A percentile compares a stretch with the other conserved stretches of the same genome.
Evolutionary conservation across 2,329 filamentous ascomycete genomes (phyloP).

Genomic region (Bisporella sp.): DNA sequence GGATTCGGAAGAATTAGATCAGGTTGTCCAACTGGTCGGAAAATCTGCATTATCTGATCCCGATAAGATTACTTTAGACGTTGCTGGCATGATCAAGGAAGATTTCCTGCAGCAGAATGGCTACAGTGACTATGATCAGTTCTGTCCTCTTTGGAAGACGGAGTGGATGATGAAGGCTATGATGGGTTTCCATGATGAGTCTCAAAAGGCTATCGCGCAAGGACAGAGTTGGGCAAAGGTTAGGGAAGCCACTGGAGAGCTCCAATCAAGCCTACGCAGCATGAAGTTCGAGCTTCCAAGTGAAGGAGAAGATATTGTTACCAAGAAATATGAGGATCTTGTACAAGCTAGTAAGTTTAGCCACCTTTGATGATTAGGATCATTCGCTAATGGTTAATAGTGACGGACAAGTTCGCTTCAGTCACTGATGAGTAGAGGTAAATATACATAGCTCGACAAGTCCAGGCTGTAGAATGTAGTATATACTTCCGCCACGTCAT

Average conservation of each 20-base stretch:
- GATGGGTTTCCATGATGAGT: constrained; percentile 96
- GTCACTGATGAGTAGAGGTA: constrained; percentile 79
- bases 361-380: neutral
- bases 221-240: constrained; percentile 91
- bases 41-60: constrained; percentile 93
- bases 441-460: neutral
- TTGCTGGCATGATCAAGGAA: constrained; percentile 89
- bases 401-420: constrained; percentile 96
- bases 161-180: constrained; percentile 99
- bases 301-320: constrained; percentile 73
- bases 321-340: constrained; percentile 53
- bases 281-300: constrained; percentile 96
- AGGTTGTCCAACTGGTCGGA: constrained; percentile 96
- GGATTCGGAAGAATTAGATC: constrained; percentile 93
- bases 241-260: constrained; percentile 78
- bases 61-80: constrained; percentile 96
- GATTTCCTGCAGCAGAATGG: constrained; percentile 99
- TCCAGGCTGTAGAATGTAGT: constrained; percentile 15
- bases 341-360: constrained; percentile 9
- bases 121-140: constrained; percentile 98
- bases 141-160: constrained; percentile 99
- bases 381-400: neutral
- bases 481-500: constrained; percentile 14
- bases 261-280: constrained; percentile 76
- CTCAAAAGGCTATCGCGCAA: constrained; percentile 88